Base-by-base conservation (phyloP, 2,329 filamentous ascomycete species). In the Fusarium dlaminii region DNA sequence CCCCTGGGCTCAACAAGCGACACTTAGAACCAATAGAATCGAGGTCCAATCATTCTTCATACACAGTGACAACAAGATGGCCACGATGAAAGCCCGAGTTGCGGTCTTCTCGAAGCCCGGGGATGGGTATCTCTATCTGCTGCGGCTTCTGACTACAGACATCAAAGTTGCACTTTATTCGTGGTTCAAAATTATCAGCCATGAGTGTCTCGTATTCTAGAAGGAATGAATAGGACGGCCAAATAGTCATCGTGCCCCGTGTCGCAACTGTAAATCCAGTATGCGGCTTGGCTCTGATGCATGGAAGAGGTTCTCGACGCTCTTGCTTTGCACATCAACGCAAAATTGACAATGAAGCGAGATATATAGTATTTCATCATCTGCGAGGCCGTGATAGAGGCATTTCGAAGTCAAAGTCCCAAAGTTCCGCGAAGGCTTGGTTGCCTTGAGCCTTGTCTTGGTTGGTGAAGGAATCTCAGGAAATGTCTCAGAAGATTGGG, bases 291-390 rank as follows among this genome's bases (percentile, higher is more conserved):
- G n/a, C 37, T 40, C 20, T 8, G 37, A 17, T 36, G 15, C 34
- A 17, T 15, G 34, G 8, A 36, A 36, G 15, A 36, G 3, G 15
- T 36, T 36, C n/a, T 17, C 15, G 13, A 17, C 34, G 10, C 17
- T 36, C 10, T 18, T 36, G 15, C 17, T 36, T 36, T 36, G 11
- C 14, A 17, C 10, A 10, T 6, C 34, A 11, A 40, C 8, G n/a
- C 15, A 7, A 6, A 27, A 6, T 24, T 45, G 11, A 27, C 11
- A 20, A 11, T 20, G 24, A 27, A 13, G 11, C 24, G 24, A 18
- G 17, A 12, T 13, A 17, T 4, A 45, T 0, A 20, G 39, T 9
- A 8, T 3, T 45, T 18, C 1, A 3, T 18, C 11, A 5, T 3
- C 4, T 7, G 7, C 5, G 18, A 20, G 12, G 24, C 6, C 17